Evolutionary conservation across 768 basidiomycete genomes (phyloP).

Genomic region (Leccinum uliginosum): DNA sequence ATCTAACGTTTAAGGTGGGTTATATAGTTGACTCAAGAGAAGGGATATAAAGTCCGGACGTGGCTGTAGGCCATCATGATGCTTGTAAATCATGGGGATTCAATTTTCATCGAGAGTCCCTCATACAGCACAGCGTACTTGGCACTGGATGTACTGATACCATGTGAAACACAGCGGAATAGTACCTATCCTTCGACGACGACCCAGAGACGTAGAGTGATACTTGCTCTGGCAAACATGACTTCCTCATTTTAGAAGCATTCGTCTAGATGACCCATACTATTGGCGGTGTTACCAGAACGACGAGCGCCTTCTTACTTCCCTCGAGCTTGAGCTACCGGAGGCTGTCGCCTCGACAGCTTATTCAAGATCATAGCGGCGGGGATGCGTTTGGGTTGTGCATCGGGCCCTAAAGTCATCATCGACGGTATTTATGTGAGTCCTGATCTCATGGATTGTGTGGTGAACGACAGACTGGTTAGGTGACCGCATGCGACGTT

Average conservation of each 20-base stretch:
- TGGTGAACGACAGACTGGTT: no score
- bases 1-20: constrained; percentile 71
- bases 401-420: no score
- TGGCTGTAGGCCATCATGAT: constrained; percentile 51
- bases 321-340: background rate
- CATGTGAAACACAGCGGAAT: constrained; percentile 41
- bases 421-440: no score
- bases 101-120: constrained; percentile 72
- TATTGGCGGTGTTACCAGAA: constrained; percentile 64
- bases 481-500: no score
- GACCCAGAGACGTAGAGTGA: constrained; percentile 55
- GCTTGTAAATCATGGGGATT: constrained; percentile 68
- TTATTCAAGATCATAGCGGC: constrained; percentile 44
- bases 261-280: constrained; percentile 59
- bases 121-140: constrained; percentile 39
- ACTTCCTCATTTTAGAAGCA: constrained; percentile 67
- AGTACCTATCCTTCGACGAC: constrained; percentile 61
- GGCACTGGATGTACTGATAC: background rate
- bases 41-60: background rate
- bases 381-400: no score
- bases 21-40: background rate
- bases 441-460: no score
- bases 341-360: constrained; percentile 64
- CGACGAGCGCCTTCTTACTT: constrained; percentile 32
- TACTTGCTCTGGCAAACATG: constrained; percentile 60